Conservation (phyloP, 306 rosid species). For the Albizia julibrissin region DNA sequence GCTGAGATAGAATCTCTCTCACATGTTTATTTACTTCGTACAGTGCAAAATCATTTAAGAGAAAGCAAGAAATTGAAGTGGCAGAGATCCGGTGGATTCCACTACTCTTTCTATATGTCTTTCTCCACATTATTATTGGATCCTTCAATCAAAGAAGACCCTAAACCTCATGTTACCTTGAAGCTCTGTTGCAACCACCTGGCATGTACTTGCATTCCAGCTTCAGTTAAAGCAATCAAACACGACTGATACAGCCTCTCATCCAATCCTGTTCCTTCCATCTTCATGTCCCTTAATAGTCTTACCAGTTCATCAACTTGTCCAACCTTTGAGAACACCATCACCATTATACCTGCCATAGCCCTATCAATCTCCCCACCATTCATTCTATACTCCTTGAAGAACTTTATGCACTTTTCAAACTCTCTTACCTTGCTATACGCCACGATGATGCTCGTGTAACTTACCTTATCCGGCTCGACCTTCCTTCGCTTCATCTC, state of each 20-base stretch:
- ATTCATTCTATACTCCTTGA: constrained; percentile 56
- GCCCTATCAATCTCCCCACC: constrained; percentile 70
- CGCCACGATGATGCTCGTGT: constrained; percentile 63
- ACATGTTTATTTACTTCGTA: too few species aligned
- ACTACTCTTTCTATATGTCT: not conserved
- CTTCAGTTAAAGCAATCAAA: constrained; percentile 65
- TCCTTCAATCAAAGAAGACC: not conserved
- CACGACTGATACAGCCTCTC: constrained; percentile 69
- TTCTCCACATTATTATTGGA: not conserved
- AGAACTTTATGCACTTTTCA: constrained; percentile 48
- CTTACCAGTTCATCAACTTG: constrained; percentile 59
- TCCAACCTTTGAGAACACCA: constrained; percentile 59
- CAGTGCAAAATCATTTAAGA: too few species aligned
- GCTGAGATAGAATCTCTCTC: too few species aligned
- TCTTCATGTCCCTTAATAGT: constrained; percentile 68
- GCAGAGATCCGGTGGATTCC: not conserved
- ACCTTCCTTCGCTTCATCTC: constrained; percentile 76
- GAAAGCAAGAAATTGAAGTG: not conserved
- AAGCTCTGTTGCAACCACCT: constrained; percentile 63
- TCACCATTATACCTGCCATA: constrained; percentile 75
- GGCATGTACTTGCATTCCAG: constrained; percentile 61
- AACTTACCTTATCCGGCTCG: constrained; percentile 69
- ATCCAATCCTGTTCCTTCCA: constrained; percentile 60
- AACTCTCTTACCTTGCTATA: constrained; percentile 58
- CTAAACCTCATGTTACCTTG: constrained; percentile 16